phyloP scores from a whole-genome alignment of 176 grass and related monocot species.

The Avena insularis region DNA sequence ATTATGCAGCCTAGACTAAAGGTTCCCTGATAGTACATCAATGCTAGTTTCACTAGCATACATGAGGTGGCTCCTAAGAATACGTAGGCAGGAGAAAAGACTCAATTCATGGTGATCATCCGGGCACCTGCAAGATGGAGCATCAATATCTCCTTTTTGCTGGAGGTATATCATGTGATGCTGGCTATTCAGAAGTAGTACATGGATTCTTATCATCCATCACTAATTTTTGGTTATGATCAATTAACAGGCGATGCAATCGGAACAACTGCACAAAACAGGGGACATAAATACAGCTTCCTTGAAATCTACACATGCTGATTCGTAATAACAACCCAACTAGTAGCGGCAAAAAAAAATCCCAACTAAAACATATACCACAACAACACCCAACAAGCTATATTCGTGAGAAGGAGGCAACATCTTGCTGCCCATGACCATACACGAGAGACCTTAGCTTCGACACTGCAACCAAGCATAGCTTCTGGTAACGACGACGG shows the following conservation, averaged over 20 bases:
- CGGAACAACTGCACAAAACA: background rate
- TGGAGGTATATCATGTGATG: background rate
- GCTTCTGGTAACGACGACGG: background rate
- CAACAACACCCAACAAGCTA: background rate
- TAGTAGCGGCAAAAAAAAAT: too few species aligned
- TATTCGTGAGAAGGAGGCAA: background rate
- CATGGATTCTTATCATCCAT: background rate
- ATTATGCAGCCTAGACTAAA: background rate
- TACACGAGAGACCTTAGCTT: background rate
- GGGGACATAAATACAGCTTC: background rate
- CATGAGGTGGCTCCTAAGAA: background rate
- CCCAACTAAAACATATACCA: background rate
- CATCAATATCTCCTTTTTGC: background rate
- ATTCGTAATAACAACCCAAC: background rate
- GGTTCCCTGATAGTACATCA: background rate
- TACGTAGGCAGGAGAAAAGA: background rate
- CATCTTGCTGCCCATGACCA: conserved; percentile 21
- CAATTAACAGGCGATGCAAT: conserved; percentile 6
- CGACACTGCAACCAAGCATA: background rate
- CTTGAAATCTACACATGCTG: background rate
- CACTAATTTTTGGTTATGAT: background rate
- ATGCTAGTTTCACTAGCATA: too few species aligned
- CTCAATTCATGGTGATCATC: background rate
- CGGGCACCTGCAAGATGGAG: background rate
- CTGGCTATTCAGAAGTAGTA: background rate